Evolutionary conservation across 2,329 filamentous ascomycete species (phyloP).

Genomic region (Fusarium lateritium): DNA sequence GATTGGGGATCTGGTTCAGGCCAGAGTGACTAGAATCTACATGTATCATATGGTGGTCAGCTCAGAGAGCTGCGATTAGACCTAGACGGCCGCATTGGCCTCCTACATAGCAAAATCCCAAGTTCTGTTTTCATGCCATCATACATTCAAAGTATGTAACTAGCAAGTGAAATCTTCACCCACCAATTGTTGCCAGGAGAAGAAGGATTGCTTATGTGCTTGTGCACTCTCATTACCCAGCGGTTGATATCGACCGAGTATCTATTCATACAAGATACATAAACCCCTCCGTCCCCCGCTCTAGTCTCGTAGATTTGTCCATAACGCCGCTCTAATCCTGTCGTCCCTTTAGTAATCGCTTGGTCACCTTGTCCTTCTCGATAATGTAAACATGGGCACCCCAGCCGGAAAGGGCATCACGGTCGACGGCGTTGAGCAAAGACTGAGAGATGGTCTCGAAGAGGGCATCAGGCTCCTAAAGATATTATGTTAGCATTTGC

Average conservation of each 20-base stretch:
- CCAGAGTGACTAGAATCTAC: constrained; percentile 50
- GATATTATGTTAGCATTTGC: constrained; percentile 32
- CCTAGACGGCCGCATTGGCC: constrained; percentile 41
- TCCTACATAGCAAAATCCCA: constrained; percentile 27
- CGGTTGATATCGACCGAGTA: constrained; percentile 46
- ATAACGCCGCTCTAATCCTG: constrained; percentile 77
- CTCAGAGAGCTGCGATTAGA: constrained; percentile 40
- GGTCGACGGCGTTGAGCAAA: constrained; percentile 93
- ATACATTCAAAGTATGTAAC: neutral
- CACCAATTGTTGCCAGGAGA: neutral
- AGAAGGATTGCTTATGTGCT: constrained; percentile 32
- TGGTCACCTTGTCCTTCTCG: constrained; percentile 99
- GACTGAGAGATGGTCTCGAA: constrained; percentile 99
- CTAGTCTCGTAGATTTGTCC: constrained; percentile 34
- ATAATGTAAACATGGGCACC: constrained; percentile 99
- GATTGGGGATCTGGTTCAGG: constrained; percentile 35
- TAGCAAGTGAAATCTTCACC: neutral
- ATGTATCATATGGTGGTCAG: constrained; percentile 47
- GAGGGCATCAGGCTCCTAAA: constrained; percentile 85
- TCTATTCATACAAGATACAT: constrained; percentile 56
- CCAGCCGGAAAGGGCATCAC: constrained; percentile 97
- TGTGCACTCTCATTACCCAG: constrained; percentile 49
- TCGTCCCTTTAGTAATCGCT: constrained; percentile 97
- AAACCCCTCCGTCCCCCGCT: constrained; percentile 36
- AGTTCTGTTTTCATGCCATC: constrained; percentile 25